A percentile compares a stretch with the other conserved stretches of the same genome.
These are phyloP conservation scores for Puccinia novopanici DNA, from an alignment of 1,284 basidiomycete species.

Conservation along the genomic window DNA sequence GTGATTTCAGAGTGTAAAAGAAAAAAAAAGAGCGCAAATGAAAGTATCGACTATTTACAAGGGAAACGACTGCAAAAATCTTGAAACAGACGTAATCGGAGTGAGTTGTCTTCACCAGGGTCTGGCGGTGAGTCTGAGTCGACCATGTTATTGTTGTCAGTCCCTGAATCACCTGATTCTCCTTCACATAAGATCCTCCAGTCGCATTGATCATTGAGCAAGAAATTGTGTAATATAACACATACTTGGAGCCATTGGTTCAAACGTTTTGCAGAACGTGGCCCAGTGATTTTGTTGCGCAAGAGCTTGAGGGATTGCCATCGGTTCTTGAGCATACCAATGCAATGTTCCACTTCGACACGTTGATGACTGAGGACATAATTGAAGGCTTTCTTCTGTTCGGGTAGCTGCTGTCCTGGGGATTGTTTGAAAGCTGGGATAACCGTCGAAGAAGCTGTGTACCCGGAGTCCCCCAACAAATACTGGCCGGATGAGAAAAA, in stretches of 20 bases:
- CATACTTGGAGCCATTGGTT: background rate
- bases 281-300: background rate
- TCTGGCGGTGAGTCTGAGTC: no score
- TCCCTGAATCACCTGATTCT: no score
- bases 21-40: no score
- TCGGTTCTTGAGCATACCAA: conserved; percentile 22
- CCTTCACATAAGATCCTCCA: no score
- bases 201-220: no score
- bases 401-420: background rate
- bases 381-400: conserved; percentile 20
- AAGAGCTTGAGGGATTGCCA: conserved; percentile 24
- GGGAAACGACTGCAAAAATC: no score
- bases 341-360: conserved; percentile 20
- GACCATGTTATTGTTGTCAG: no score
- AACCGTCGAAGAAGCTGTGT: background rate
- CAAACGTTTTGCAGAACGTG: background rate
- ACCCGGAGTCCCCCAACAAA: conserved; percentile 29
- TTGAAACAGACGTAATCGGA: no score
- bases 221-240: background rate
- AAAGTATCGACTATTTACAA: no score
- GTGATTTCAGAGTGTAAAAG: no score
- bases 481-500: conserved; percentile 12
- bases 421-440: conserved; percentile 19
- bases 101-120: no score
- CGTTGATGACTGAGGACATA: conserved; percentile 4